phyloP scores from a whole-genome alignment of 163 green algal species.

The Scenedesmus sp. region DNA sequence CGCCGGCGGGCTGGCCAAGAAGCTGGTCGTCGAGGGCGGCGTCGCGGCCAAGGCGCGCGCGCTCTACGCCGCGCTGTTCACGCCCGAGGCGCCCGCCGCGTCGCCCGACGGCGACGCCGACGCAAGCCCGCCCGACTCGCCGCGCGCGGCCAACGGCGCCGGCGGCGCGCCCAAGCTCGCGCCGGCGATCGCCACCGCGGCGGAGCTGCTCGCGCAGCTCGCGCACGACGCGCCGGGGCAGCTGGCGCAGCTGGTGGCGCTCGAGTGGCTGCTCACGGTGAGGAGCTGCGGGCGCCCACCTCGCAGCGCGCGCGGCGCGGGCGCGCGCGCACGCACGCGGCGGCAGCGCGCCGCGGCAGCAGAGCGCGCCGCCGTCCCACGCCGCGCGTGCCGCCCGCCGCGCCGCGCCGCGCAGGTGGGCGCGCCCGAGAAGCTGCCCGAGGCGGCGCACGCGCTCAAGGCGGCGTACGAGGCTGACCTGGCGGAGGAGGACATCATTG shows the following conservation, averaged over 20 bases:
- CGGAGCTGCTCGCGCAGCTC: constrained; percentile 52
- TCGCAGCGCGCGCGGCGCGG: no score
- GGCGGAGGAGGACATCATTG: constrained; percentile 83
- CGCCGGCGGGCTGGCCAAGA: not conserved
- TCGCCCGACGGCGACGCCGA: not conserved
- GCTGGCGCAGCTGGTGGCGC: constrained; percentile 83
- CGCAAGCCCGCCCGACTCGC: not conserved
- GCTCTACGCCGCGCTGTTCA: constrained; percentile 80
- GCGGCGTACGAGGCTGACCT: constrained; percentile 87
- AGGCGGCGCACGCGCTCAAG: constrained; percentile 81
- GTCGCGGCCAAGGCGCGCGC: constrained; percentile 66
- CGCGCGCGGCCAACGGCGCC: not conserved
- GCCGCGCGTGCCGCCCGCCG: not conserved
- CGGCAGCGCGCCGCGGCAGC: no score
- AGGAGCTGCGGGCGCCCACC: no score
- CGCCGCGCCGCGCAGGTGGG: constrained; percentile 21
- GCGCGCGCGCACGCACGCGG: no score
- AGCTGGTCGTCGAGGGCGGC: constrained; percentile 65
- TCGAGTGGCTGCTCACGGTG: constrained; percentile 86
- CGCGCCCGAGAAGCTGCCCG: constrained; percentile 54
- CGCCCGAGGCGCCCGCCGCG: not conserved
- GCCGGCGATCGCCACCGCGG: constrained; percentile 49
- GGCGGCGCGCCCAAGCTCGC: constrained; percentile 49
- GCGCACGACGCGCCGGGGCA: constrained; percentile 64
- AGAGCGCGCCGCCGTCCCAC: no score